Evolutionary conservation across 345 rosid species (phyloP), one percentile per base, ranked within the genome.

Genomic region (Triadica sebifera): DNA sequence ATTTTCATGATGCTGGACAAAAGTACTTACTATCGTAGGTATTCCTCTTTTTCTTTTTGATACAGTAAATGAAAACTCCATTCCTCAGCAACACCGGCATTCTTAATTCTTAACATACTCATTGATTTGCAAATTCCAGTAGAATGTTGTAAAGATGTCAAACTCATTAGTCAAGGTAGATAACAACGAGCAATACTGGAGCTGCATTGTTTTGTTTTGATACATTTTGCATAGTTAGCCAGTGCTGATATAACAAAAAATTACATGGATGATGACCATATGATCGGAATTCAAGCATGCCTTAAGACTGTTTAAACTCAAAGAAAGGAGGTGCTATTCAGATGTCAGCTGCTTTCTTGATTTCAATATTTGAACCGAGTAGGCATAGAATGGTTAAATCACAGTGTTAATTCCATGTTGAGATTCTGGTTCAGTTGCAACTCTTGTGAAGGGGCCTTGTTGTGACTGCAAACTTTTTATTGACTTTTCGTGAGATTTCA

Each of bases 161-260:
- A 46, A 45, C 6, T 49, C n/a, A 37, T 39, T n/a, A 63, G 59
- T 22, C 13, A 34, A 41, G 20, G 39, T 8, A 46, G 43, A 2
- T 5, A 22, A 45, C 46, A 46, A 45, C 5, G 4, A 15, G 34
- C 5, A 50, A 58, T 25, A 46, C 10, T 3, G 69, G 59, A 47
- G 59, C 75, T 72, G 67, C 75, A 59, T 45, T 66, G 55, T 46
- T 38, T 66, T 22, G 55, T 24, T 66, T 38, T 38, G 8, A 58
- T 43, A 20, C 20, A 13, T 55, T 20, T 57, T 56, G 74, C 46
- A 12, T 56, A 16, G 45, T 19, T 41, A 45, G 37, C 55, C 34
- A 15, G 22, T 67, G 9, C 34, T 65, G 25, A 65, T 45, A 20
- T 11, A 65, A 47, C 51, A 41, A 45, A 65, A 43, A 19, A 0